Evolutionary conservation across 345 rosid genomes (phyloP).

Genomic region (Cardamine occulta): DNA sequence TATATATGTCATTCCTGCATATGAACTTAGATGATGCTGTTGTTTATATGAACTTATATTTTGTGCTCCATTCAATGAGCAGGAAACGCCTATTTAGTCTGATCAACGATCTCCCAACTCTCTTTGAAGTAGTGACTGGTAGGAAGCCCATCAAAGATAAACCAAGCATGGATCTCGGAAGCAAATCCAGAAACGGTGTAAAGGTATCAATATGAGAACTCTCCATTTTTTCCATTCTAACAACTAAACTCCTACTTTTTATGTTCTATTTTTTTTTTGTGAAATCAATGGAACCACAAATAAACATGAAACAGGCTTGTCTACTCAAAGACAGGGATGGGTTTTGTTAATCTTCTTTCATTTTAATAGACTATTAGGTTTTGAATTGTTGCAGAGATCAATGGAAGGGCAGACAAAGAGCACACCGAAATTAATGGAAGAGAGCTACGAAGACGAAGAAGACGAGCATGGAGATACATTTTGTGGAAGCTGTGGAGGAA

Average conservation of each 20-base stretch:
- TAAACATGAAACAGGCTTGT: background rate
- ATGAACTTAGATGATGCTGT: background rate
- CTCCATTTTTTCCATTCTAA: background rate
- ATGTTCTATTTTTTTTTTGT: background rate
- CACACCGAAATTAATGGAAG: slow-evolving; percentile 59
- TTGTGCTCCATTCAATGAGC: slow-evolving; percentile 17
- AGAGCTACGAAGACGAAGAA: slow-evolving; percentile 70
- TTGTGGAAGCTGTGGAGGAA: slow-evolving; percentile 87
- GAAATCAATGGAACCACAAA: slow-evolving; percentile 9
- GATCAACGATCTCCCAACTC: slow-evolving; percentile 72
- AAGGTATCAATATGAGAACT: slow-evolving; percentile 55
- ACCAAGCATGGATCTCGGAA: slow-evolving; percentile 59
- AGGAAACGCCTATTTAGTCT: slow-evolving; percentile 79
- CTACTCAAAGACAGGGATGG: background rate
- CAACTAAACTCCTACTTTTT: background rate
- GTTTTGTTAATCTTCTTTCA: background rate
- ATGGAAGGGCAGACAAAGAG: slow-evolving; percentile 65
- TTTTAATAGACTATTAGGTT: background rate
- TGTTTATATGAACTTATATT: background rate
- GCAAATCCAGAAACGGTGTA: slow-evolving; percentile 74
- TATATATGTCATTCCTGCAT: background rate
- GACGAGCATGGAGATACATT: slow-evolving; percentile 83
- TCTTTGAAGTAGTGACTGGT: slow-evolving; percentile 71
- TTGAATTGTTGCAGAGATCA: slow-evolving; percentile 57
- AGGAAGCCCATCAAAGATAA: slow-evolving; percentile 63